Percentiles rank a stretch among this genome's conserved stretches.
These are phyloP conservation scores for Atalantia buxifolia DNA, from an alignment of 345 rosid species.

Conservation along the genomic window DNA sequence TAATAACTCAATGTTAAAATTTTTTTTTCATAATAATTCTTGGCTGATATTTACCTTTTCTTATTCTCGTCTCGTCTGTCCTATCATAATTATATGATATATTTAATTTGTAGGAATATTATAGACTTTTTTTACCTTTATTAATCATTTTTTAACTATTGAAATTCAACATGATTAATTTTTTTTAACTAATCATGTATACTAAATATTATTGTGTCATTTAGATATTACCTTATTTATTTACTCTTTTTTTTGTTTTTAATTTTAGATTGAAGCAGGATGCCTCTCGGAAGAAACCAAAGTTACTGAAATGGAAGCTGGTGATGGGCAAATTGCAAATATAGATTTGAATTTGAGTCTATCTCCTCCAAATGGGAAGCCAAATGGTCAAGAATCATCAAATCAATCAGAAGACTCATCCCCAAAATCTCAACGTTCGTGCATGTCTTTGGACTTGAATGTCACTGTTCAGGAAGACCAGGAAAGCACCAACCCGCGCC, in stretches of 20 bases:
- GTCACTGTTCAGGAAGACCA: background rate
- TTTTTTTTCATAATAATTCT: background rate
- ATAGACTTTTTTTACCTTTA: background rate
- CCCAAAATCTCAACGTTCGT: conserved; percentile 2
- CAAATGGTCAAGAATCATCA: background rate
- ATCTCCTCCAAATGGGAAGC: background rate
- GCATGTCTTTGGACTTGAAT: conserved; percentile 7
- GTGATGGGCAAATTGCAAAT: background rate
- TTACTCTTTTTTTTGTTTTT: background rate
- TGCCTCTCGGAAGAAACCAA: background rate
- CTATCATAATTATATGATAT: background rate
- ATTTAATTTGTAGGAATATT: background rate
- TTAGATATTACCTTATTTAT: background rate
- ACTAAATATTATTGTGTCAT: background rate
- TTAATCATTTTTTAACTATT: background rate
- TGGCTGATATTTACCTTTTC: background rate
- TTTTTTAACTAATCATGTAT: background rate
- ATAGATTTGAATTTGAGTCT: background rate
- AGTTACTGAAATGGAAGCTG: background rate
- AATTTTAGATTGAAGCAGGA: background rate
- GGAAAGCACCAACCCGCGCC: background rate
- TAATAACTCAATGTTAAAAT: background rate
- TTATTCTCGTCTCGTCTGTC: background rate
- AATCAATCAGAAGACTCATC: conserved; percentile 1
- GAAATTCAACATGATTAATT: background rate